Percentiles rank a stretch among this genome's conserved stretches.
phyloP scores from a whole-genome alignment of 1,284 basidiomycete species.

The Termitomyces sp. region DNA sequence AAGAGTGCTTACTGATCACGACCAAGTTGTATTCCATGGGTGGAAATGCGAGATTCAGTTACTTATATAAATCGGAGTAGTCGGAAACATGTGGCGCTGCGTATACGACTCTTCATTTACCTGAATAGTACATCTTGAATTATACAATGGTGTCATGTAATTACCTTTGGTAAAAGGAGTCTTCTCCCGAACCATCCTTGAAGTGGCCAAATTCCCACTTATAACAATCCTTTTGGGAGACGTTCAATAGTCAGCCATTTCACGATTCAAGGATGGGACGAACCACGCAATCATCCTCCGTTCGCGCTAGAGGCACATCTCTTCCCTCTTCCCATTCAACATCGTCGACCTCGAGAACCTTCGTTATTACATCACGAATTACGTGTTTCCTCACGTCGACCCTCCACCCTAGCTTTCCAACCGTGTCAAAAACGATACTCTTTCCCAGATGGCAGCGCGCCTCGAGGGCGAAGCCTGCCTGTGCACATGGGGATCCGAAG shows the following conservation, averaged over 20 bases:
- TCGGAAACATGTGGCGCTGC: neutral
- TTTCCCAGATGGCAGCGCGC: slow-evolving; percentile 69
- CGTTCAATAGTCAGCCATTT: neutral
- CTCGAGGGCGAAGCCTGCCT: slow-evolving; percentile 70
- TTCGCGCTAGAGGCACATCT: slow-evolving; percentile 48
- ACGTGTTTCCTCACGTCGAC: slow-evolving; percentile 80
- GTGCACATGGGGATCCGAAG: slow-evolving; percentile 55
- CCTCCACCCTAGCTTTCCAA: slow-evolving; percentile 79
- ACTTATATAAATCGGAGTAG: neutral
- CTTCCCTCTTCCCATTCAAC: slow-evolving; percentile 41
- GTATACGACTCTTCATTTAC: neutral
- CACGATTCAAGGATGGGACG: slow-evolving; percentile 20
- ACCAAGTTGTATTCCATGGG: neutral
- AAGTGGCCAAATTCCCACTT: slow-evolving; percentile 71
- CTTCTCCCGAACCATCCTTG: slow-evolving; percentile 22
- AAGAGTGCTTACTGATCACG: neutral
- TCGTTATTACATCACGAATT: slow-evolving; percentile 74
- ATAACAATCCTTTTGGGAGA: slow-evolving; percentile 55
- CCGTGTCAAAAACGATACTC: slow-evolving; percentile 79
- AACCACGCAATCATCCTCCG: slow-evolving; percentile 59
- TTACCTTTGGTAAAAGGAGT: neutral
- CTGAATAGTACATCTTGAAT: neutral
- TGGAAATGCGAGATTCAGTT: neutral
- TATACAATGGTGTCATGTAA: neutral
- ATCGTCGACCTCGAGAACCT: slow-evolving; percentile 65